These are phyloP conservation scores for Kodamaea fungicola DNA, from an alignment of 1,139 yeast species.

Conservation along the genomic window DNA sequence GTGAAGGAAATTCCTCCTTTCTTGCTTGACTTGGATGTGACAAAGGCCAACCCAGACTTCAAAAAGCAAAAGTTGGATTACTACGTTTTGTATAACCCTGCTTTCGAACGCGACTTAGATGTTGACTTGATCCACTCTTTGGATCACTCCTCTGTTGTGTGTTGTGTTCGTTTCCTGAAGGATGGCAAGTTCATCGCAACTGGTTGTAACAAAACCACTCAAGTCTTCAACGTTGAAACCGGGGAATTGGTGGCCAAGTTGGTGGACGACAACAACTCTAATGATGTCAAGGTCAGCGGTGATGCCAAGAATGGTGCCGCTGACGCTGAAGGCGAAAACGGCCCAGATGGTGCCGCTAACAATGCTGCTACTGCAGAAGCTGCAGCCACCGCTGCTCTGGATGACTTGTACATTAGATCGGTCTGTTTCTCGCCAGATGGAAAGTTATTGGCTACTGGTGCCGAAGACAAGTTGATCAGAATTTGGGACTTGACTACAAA, in stretches of 20 bases:
- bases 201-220: slow-evolving; percentile 95
- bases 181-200: slow-evolving; percentile 95
- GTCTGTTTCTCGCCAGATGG: slow-evolving; percentile 98
- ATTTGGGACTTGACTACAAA: slow-evolving; percentile 93
- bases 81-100: slow-evolving; percentile 88
- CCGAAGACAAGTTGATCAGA: slow-evolving; percentile 93
- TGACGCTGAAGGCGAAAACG: slow-evolving; percentile 18
- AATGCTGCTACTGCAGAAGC: slow-evolving; percentile 23
- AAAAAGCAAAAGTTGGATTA: slow-evolving; percentile 86
- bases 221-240: slow-evolving; percentile 87
- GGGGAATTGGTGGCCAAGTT: slow-evolving; percentile 85
- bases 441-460: slow-evolving; percentile 92
- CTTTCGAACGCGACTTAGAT: slow-evolving; percentile 64
- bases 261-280: slow-evolving; percentile 66
- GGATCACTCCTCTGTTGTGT: slow-evolving; percentile 91
- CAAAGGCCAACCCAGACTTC: slow-evolving; percentile 71
- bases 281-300: slow-evolving; percentile 30
- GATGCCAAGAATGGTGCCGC: slow-evolving; percentile 11
- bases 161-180: slow-evolving; percentile 91
- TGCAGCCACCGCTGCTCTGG: slow-evolving; percentile 37
- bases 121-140: slow-evolving; percentile 86
- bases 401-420: slow-evolving; percentile 89
- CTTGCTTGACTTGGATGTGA: slow-evolving; percentile 77
- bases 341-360: slow-evolving; percentile 15
- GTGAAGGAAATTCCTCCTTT: slow-evolving; percentile 79